A percentile compares a stretch with the other conserved stretches of the same genome.
phyloP scores from a whole-genome alignment of 148 eudicot species.

The Cornus suecica region DNA sequence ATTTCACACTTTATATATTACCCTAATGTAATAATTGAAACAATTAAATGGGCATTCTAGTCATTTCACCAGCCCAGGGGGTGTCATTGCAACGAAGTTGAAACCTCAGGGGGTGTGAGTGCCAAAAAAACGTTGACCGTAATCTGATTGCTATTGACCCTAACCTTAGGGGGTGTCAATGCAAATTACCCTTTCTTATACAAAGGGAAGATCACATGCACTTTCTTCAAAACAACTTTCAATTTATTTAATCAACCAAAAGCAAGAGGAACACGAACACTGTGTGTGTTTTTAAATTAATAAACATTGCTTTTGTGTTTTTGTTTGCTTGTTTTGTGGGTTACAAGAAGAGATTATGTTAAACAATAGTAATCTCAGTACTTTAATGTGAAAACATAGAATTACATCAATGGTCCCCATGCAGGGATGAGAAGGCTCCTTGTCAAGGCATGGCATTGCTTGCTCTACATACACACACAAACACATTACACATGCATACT shows the following conservation, averaged over 20 bases:
- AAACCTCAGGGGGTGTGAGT: too few relatives aligned
- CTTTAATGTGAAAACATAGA: background rate
- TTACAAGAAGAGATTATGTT: background rate
- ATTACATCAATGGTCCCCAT: background rate
- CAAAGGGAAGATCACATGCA: conserved; percentile 20
- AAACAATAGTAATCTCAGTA: background rate
- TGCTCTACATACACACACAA: background rate
- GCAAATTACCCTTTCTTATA: too few relatives aligned
- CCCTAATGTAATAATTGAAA: too few relatives aligned
- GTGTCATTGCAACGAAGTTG: too few relatives aligned
- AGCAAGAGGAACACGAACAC: background rate
- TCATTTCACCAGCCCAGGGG: too few relatives aligned
- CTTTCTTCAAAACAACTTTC: conserved; percentile 25
- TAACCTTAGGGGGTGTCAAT: too few relatives aligned
- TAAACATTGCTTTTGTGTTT: conserved; percentile 2
- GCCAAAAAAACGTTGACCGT: too few relatives aligned
- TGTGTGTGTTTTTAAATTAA: background rate
- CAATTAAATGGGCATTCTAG: too few relatives aligned
- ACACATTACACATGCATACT: too few relatives aligned
- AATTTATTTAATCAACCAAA: conserved; percentile 11
- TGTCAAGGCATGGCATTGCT: conserved; percentile 4
- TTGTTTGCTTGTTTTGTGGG: background rate
- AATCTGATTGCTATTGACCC: too few relatives aligned
- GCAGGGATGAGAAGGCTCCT: conserved; percentile 5
- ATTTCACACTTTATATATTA: too few relatives aligned